Evolutionary conservation across 2,329 filamentous ascomycete species (phyloP), one percentile per base, ranked within the genome.

Genomic region (Colletotrichum echinochloae): DNA sequence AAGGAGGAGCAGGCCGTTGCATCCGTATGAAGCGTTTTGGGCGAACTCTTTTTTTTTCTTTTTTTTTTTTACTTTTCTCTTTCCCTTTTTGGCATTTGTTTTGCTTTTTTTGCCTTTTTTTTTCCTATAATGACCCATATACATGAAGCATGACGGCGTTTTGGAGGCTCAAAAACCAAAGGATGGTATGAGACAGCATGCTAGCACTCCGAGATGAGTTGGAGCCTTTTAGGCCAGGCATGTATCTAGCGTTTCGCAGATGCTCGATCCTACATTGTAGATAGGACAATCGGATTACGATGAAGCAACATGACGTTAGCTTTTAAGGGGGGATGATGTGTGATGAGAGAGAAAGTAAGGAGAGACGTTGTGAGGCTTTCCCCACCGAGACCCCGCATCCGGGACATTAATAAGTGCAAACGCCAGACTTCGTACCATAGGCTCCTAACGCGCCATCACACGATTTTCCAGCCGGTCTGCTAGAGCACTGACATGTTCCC

Each of bases 91-190:
- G n/a, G n/a, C n/a, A n/a, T n/a, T n/a, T n/a, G n/a, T n/a, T n/a
- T n/a, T n/a, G n/a, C n/a, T n/a, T n/a, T n/a, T n/a, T n/a, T n/a
- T n/a, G n/a, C n/a, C n/a, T 33, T 33, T n/a, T 33, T 12, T 49
- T 26, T 49, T 37, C 26, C 49, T 66, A 48, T 67, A 70, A 66
- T 72, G 64, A 72, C 55, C 33, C 68, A 60, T 71, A 71, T 14
- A 68, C 57, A 68, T 64, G 71, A 72, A 57, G 68, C 63, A 72
- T 72, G 68, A 66, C 23, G 67, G 67, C 63, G 67, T 66, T 66
- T 60, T 41, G 33, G 52, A 63, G 65, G 16, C 16, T 28, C 28
- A 52, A 62, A 67, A 67, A 60, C 49, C 30, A 69, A 46, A 52
- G 52, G 33, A 70, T 52, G 52, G 64, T 28, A 66, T 26, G 52